A percentile compares a stretch with the other conserved stretches of the same genome.
Conservation (phyloP, 306 rosid species). For the Senna siamea region DNA sequence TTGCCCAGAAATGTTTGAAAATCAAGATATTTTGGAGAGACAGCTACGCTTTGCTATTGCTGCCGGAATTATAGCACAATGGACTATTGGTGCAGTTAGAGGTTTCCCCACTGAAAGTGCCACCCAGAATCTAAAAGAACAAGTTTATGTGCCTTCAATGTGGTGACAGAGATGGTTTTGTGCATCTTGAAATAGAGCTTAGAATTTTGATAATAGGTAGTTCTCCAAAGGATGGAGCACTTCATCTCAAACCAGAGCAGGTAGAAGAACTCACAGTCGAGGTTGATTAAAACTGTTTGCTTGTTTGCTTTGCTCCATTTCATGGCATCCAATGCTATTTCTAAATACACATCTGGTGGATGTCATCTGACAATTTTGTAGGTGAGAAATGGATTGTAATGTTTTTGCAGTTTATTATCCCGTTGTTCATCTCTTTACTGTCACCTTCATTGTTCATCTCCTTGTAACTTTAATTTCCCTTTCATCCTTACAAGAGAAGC, state of each 20-base stretch:
- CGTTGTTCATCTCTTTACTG: not conserved
- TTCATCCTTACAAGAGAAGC: not conserved
- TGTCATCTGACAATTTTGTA: slow-evolving; percentile 38
- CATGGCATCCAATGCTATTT: slow-evolving; percentile 24
- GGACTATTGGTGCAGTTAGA: slow-evolving; percentile 93
- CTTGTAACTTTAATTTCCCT: not conserved
- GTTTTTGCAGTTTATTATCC: not conserved
- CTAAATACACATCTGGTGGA: slow-evolving; percentile 3
- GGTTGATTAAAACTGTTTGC: slow-evolving; percentile 27
- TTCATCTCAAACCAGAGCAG: too few species aligned
- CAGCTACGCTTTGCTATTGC: slow-evolving; percentile 89
- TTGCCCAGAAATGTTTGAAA: slow-evolving; percentile 75
- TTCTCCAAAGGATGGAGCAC: too few species aligned
- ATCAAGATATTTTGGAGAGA: slow-evolving; percentile 73
- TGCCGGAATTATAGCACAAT: slow-evolving; percentile 90
- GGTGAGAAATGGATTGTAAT: slow-evolving; percentile 38
- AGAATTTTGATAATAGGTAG: slow-evolving; percentile 4
- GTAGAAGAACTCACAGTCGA: slow-evolving; percentile 14
- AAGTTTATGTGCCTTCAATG: slow-evolving; percentile 94
- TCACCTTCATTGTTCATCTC: not conserved
- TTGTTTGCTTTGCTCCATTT: slow-evolving; percentile 31
- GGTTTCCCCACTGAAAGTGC: slow-evolving; percentile 97
- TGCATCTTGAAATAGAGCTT: slow-evolving; percentile 14
- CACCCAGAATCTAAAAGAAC: slow-evolving; percentile 94
- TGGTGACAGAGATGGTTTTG: slow-evolving; percentile 56